Conservation (phyloP, 139 green algal genomes). For the Chloropicon primus region DNA sequence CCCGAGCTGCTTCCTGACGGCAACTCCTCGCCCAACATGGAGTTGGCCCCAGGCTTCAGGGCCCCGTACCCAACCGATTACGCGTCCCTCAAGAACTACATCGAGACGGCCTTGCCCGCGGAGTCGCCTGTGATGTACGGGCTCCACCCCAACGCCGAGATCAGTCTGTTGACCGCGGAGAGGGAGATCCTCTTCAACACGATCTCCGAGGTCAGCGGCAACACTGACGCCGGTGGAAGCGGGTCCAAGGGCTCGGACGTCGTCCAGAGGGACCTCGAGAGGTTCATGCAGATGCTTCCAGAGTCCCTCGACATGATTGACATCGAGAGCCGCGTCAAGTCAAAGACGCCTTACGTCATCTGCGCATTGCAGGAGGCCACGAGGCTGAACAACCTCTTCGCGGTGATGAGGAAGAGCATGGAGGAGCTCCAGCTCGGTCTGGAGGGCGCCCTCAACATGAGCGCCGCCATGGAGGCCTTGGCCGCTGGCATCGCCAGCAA, state of each 20-base stretch:
- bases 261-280: conserved; percentile 41
- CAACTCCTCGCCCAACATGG: conserved; percentile 29
- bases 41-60: conserved; percentile 62
- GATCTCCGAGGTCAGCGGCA: conserved; percentile 52
- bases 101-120: conserved; percentile 51
- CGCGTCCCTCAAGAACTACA: conserved; percentile 46
- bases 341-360: conserved; percentile 71
- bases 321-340: conserved; percentile 55
- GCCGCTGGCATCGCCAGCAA: conserved; percentile 49
- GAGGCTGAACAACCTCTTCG: conserved; percentile 63
- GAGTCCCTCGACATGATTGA: conserved; percentile 72
- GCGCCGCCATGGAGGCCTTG: conserved; percentile 66
- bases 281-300: conserved; percentile 48
- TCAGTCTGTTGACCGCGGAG: conserved; percentile 54
- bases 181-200: conserved; percentile 74
- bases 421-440: conserved; percentile 72
- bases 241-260: conserved; percentile 11
- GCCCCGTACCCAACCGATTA: conserved; percentile 51
- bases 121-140: conserved; percentile 72
- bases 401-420: conserved; percentile 62
- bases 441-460: conserved; percentile 76
- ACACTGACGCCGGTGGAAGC: conserved; percentile 28
- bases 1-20: conserved; percentile 52
- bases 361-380: conserved; percentile 51
- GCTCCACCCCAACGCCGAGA: conserved; percentile 74